Percentiles rank a stretch among this genome's conserved stretches.
Conservation (phyloP, 306 rosid genomes). For the Vigna mungo region DNA sequence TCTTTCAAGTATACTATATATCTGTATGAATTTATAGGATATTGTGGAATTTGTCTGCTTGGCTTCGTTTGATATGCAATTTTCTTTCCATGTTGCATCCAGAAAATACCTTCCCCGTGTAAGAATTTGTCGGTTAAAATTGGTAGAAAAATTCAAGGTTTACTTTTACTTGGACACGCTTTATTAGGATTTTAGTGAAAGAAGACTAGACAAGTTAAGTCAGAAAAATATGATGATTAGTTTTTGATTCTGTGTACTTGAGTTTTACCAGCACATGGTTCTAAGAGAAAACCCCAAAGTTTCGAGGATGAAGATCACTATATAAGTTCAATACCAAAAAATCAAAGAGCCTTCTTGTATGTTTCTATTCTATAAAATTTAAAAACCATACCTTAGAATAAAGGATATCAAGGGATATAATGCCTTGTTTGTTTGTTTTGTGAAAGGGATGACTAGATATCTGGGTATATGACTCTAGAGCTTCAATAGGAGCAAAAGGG, state of each 20-base stretch:
- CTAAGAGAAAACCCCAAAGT: constrained; percentile 71
- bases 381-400: too few relatives aligned
- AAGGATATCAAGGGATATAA: too few relatives aligned
- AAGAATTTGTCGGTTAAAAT: constrained; percentile 27
- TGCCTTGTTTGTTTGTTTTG: too few relatives aligned
- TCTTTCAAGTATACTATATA: too few relatives aligned
- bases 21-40: too few relatives aligned
- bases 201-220: not conserved
- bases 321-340: constrained; percentile 86
- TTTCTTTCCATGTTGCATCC: constrained; percentile 6
- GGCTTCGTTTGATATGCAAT: not conserved
- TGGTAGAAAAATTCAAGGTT: constrained; percentile 17
- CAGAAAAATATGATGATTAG: not conserved
- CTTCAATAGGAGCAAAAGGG: too few relatives aligned
- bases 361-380: too few relatives aligned
- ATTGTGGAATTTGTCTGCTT: not conserved
- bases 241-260: constrained; percentile 43
- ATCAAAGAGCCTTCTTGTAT: too few relatives aligned
- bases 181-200: constrained; percentile 38
- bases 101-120: not conserved
- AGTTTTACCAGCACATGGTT: constrained; percentile 55
- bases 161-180: constrained; percentile 17
- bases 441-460: too few relatives aligned
- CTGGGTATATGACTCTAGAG: too few relatives aligned
- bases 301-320: constrained; percentile 86